Conservation (phyloP, 2,329 filamentous ascomycete genomes). For the Microdochium nivale region DNA sequence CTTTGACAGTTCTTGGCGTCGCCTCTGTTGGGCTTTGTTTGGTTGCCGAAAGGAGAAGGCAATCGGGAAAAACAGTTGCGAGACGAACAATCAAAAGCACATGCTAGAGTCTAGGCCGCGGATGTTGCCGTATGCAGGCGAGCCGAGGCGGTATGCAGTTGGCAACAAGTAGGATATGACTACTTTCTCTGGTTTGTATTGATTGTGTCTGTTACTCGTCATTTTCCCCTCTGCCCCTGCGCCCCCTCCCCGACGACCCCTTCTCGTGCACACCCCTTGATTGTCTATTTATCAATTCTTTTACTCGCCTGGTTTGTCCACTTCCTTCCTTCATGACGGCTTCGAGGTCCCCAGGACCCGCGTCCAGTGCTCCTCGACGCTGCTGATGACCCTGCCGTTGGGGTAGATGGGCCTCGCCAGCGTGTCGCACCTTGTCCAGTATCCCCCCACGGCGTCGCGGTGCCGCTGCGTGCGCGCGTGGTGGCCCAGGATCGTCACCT, state of each 20-base stretch:
- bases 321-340: neutral
- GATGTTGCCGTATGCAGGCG: too few species aligned
- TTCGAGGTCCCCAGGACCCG: neutral
- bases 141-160: too few species aligned
- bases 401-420: neutral
- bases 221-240: neutral
- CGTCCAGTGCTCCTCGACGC: neutral
- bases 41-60: too few species aligned
- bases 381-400: neutral
- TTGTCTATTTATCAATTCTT: neutral
- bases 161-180: too few species aligned
- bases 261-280: neutral
- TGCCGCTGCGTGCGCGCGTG: neutral
- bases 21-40: too few species aligned
- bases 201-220: neutral
- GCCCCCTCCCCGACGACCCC: neutral
- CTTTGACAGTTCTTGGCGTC: too few species aligned
- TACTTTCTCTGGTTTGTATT: too few species aligned
- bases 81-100: too few species aligned
- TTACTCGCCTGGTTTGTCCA: neutral
- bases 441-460: neutral
- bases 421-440: neutral
- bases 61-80: too few species aligned
- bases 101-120: too few species aligned
- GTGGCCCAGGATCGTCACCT: neutral